Evolutionary conservation across 345 rosid species (phyloP).

Genomic region (Draba incana): DNA sequence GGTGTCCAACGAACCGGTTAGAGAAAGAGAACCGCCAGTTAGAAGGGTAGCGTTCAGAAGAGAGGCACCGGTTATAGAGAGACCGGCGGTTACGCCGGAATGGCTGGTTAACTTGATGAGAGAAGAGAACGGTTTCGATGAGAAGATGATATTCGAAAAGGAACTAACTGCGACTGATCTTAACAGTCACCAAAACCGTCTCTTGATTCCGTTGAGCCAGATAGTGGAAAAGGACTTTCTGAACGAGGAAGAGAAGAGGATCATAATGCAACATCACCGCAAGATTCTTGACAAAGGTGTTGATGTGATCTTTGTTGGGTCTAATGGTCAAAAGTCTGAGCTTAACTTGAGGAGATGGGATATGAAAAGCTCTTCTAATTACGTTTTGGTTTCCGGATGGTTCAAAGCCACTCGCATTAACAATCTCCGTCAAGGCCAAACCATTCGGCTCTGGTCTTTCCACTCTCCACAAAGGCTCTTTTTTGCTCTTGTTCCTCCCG

Average conservation of each 20-base stretch:
- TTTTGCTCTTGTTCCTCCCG: background rate
- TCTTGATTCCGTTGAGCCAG: background rate
- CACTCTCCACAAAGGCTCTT: slow-evolving; percentile 2
- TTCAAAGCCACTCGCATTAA: background rate
- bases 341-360: slow-evolving; percentile 30
- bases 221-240: background rate
- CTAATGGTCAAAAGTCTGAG: background rate
- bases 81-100: background rate
- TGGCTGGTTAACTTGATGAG: slow-evolving; percentile 23
- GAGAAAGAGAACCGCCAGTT: too few relatives aligned
- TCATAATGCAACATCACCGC: fast-evolving
- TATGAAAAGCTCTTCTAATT: background rate
- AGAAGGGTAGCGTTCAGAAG: background rate
- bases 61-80: too few relatives aligned
- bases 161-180: background rate
- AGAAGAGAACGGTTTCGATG: background rate
- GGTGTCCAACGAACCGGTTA: too few relatives aligned
- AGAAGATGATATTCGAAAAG: slow-evolving; percentile 7
- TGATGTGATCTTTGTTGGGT: slow-evolving; percentile 8
- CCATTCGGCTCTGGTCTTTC: slow-evolving; percentile 15
- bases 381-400: slow-evolving; percentile 15
- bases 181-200: background rate
- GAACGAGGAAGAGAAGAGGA: background rate
- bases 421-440: background rate
- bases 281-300: background rate